These are phyloP conservation scores for Aspergillus olivimuriae DNA, from an alignment of 495 filamentous ascomycete species.

Conservation along the genomic window DNA sequence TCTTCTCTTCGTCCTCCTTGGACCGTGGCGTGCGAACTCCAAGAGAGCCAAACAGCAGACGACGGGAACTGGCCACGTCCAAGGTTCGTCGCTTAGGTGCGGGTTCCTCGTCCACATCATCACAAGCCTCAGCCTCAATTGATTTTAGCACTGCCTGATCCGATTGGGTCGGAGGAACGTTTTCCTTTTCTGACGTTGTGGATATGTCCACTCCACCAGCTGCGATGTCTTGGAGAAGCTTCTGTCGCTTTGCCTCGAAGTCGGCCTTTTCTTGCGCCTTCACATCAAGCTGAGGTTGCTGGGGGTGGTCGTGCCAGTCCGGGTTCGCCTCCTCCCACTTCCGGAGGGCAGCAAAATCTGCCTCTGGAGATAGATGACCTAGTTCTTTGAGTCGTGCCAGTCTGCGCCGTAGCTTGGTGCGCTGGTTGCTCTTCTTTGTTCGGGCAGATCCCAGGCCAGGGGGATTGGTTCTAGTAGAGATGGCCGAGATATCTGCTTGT, in stretches of 20 bases:
- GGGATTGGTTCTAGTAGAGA: constrained; percentile 14
- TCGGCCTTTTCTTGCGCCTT: constrained; percentile 25
- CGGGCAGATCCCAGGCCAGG: constrained; percentile 38
- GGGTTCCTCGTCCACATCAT: constrained; percentile 14
- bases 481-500: constrained; percentile 15
- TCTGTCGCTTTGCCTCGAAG: constrained; percentile 46
- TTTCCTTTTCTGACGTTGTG: constrained; percentile 29
- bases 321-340: constrained; percentile 27
- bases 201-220: constrained; percentile 47
- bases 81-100: constrained; percentile 40
- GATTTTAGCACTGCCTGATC: not conserved
- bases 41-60: constrained; percentile 68
- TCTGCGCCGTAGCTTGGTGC: constrained; percentile 41
- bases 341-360: constrained; percentile 42
- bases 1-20: constrained; percentile 58
- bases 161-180: constrained; percentile 14
- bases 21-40: constrained; percentile 61
- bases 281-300: constrained; percentile 11
- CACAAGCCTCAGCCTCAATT: constrained; percentile 1
- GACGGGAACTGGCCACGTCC: constrained; percentile 58
- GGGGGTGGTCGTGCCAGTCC: constrained; percentile 20
- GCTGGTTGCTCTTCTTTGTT: constrained; percentile 51
- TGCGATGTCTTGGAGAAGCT: constrained; percentile 44
- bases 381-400: constrained; percentile 44
- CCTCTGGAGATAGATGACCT: constrained; percentile 40